A percentile compares a stretch with the other conserved stretches of the same genome.
Conservation (phyloP, 129 eudicot species). For the Chrysanthemum lavandulifolium region DNA sequence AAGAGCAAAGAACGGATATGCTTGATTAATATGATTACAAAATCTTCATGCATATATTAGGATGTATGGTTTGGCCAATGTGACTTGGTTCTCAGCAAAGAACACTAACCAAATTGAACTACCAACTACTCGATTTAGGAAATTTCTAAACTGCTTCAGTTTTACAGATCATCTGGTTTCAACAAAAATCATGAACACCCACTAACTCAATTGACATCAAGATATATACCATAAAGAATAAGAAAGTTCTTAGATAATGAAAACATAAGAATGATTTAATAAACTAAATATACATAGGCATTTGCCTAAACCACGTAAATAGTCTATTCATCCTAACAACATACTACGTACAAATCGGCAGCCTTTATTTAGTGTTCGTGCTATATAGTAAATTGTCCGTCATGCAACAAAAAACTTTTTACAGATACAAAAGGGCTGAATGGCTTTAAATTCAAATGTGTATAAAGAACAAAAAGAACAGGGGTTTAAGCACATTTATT, state of each 20-base stretch:
- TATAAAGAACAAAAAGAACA: background rate
- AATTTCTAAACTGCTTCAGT: no score
- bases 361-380: background rate
- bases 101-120: no score
- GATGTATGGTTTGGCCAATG: no score
- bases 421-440: background rate
- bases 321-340: background rate
- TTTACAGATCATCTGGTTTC: no score
- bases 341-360: background rate
- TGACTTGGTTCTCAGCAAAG: no score
- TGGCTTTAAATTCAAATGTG: background rate
- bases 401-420: background rate
- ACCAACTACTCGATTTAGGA: no score
- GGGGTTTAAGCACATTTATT: constrained; percentile 19
- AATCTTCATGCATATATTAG: no score
- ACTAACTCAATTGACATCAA: no score
- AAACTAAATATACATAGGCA: background rate
- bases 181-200: no score
- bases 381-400: background rate
- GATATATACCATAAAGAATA: background rate
- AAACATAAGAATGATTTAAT: background rate
- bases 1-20: no score
- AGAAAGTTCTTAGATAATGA: background rate
- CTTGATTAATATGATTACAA: no score
- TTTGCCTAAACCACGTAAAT: background rate